These are phyloP conservation scores for Gynostemma pentaphyllum DNA, from an alignment of 306 rosid genomes.

Conservation along the genomic window DNA sequence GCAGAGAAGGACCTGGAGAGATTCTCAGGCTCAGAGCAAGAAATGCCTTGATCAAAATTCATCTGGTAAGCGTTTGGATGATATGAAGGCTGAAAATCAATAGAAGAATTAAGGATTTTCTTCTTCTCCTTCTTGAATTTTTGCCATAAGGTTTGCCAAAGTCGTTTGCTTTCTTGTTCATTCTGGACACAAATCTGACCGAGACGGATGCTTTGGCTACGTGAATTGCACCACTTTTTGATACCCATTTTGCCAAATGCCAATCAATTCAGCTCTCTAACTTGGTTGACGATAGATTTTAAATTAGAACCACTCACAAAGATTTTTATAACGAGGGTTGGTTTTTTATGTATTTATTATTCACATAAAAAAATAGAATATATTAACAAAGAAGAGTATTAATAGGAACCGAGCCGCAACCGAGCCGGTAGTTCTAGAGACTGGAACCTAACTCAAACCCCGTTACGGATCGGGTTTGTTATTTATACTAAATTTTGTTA, in stretches of 20 bases:
- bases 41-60: neutral
- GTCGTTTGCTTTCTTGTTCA: neutral
- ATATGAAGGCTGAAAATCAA: neutral
- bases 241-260: constrained; percentile 1
- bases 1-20: constrained; percentile 12
- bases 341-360: neutral
- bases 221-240: constrained; percentile 7
- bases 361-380: too few relatives aligned
- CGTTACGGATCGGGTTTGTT: too few relatives aligned
- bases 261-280: neutral
- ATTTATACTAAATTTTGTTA: too few relatives aligned
- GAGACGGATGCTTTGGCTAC: constrained; percentile 8
- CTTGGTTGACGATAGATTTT: neutral
- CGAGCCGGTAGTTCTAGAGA: too few relatives aligned
- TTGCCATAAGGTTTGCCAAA: constrained; percentile 6
- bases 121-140: constrained; percentile 8
- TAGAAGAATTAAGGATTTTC: neutral
- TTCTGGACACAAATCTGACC: neutral
- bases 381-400: too few relatives aligned
- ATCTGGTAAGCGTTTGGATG: constrained; percentile 4
- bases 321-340: neutral
- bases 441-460: too few relatives aligned
- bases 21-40: neutral
- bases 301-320: neutral
- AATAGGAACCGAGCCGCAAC: too few relatives aligned